Evolutionary conservation across 306 rosid genomes (phyloP).

Genomic region (Erythrophleum fordii): DNA sequence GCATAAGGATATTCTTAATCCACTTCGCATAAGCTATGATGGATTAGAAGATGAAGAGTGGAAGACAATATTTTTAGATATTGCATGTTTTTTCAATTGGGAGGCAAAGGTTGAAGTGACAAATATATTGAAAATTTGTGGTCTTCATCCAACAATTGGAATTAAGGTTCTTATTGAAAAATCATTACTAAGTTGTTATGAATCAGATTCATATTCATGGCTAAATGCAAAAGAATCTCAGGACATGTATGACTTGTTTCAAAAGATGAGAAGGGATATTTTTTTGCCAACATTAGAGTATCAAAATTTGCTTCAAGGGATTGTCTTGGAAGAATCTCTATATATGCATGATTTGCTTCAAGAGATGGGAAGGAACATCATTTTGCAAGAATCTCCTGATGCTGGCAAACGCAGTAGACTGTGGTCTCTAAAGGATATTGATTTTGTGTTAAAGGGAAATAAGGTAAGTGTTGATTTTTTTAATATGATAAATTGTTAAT

Average conservation of each 20-base stretch:
- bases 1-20: neutral
- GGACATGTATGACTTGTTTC: neutral
- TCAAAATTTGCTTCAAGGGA: constrained; percentile 10
- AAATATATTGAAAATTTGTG: neutral
- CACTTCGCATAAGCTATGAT: neutral
- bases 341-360: constrained; percentile 26
- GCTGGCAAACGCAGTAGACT: neutral
- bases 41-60: neutral
- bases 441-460: neutral
- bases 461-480: neutral
- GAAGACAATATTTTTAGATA: neutral
- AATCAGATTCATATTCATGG: neutral
- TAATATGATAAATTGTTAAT: neutral
- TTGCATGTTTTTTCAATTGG: neutral
- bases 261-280: neutral
- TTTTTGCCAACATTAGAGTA: neutral
- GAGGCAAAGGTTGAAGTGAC: neutral
- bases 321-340: neutral
- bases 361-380: constrained; percentile 13
- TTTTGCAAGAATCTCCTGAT: constrained; percentile 2
- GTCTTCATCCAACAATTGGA: neutral
- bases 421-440: neutral
- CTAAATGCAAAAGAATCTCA: neutral
- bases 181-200: neutral
- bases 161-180: neutral